Percentiles rank a stretch among this genome's conserved stretches.
These are phyloP conservation scores for Arctium lappa DNA, from an alignment of 129 eudicot species.

Conservation along the genomic window DNA sequence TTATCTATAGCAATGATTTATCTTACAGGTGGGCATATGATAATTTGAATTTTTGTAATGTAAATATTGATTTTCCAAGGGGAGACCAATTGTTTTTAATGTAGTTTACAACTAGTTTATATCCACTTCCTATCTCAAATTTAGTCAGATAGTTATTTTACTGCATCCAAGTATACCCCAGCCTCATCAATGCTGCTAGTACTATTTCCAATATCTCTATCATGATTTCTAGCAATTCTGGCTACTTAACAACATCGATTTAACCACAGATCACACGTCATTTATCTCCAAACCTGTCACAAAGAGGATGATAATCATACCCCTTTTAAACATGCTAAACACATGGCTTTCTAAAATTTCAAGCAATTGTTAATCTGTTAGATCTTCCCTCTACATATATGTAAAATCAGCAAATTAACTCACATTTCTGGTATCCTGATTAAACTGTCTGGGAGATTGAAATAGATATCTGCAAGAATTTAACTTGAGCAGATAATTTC, in stretches of 20 bases:
- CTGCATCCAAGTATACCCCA: neutral
- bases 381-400: neutral
- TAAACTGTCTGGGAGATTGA: neutral
- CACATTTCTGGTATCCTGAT: neutral
- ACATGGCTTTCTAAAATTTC: conserved; percentile 13
- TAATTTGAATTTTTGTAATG: neutral
- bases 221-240: conserved; percentile 6
- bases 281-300: conserved; percentile 5
- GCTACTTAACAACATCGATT: conserved; percentile 5
- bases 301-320: neutral
- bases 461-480: neutral
- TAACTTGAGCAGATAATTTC: neutral
- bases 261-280: conserved; percentile 7
- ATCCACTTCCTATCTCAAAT: conserved; percentile 2
- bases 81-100: neutral
- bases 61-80: neutral
- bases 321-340: neutral
- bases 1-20: conserved; percentile 7
- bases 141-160: neutral
- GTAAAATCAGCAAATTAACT: neutral
- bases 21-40: neutral
- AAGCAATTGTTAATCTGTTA: neutral
- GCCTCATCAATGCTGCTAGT: conserved; percentile 8
- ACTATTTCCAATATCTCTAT: neutral
- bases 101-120: neutral